These are phyloP conservation scores for Solanum dulcamara DNA, from an alignment of 257 asterid species.

Conservation along the genomic window DNA sequence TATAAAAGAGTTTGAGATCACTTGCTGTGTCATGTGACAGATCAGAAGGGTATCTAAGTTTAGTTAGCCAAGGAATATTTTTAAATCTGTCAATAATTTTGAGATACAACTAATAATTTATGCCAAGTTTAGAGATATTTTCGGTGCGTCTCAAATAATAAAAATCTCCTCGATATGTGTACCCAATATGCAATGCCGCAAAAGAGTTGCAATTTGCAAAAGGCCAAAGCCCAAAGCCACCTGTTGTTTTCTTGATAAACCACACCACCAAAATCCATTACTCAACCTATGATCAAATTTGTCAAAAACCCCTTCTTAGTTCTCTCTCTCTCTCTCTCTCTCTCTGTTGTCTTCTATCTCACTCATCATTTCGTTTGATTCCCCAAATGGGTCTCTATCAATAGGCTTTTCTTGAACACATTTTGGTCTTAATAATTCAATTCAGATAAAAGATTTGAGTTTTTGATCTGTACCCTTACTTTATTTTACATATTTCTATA, in stretches of 20 bases:
- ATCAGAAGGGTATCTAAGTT: no score
- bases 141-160: no score
- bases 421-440: not conserved
- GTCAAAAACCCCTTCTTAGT: slow-evolving; percentile 10
- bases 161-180: not conserved
- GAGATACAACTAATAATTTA: no score
- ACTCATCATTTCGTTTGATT: not conserved
- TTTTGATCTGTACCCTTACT: not conserved
- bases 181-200: not conserved
- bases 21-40: no score
- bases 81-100: no score
- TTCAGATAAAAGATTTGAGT: not conserved
- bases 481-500: not conserved
- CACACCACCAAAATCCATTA: slow-evolving; percentile 26
- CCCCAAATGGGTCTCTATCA: not conserved
- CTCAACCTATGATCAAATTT: slow-evolving; percentile 14
- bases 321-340: not conserved
- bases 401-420: not conserved
- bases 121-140: no score
- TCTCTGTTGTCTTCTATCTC: not conserved
- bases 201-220: not conserved
- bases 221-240: slow-evolving; percentile 1
- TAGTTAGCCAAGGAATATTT: no score
- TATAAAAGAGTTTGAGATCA: no score
- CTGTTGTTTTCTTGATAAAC: not conserved